Conservation (phyloP, 345 rosid genomes). For the Acer campestre region DNA sequence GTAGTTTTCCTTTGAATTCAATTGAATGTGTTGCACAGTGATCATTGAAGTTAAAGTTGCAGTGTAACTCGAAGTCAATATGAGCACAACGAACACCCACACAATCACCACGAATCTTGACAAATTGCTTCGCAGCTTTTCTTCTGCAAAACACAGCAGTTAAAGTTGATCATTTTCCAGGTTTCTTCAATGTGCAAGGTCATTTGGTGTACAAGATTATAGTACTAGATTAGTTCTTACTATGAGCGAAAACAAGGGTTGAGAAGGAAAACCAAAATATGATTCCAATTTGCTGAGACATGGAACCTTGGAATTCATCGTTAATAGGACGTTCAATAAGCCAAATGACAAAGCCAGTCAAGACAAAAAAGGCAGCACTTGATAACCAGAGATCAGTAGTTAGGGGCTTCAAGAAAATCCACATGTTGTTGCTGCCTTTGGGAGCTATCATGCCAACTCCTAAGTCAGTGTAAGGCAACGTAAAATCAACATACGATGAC, state of each 20-base stretch:
- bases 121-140: slow-evolving; percentile 24
- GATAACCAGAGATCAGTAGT: too few relatives aligned
- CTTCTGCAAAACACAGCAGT: not conserved
- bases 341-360: not conserved
- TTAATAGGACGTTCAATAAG: not conserved
- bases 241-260: slow-evolving; percentile 10
- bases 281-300: not conserved
- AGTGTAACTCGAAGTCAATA: slow-evolving; percentile 42
- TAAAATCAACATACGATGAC: too few relatives aligned
- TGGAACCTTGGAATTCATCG: not conserved
- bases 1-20: not conserved
- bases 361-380: not conserved
- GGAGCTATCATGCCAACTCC: too few relatives aligned
- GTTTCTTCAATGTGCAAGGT: too few relatives aligned
- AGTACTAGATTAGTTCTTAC: not conserved
- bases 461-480: too few relatives aligned
- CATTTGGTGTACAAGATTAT: too few relatives aligned
- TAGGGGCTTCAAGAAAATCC: too few relatives aligned
- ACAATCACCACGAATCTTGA: slow-evolving; percentile 37
- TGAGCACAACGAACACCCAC: slow-evolving; percentile 38
- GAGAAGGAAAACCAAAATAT: slow-evolving; percentile 12
- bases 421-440: too few relatives aligned
- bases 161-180: too few relatives aligned
- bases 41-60: slow-evolving; percentile 11
- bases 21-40: not conserved